These are phyloP conservation scores for Elasticomyces elasticus DNA, from an alignment of 495 filamentous ascomycete genomes.

Conservation along the genomic window DNA sequence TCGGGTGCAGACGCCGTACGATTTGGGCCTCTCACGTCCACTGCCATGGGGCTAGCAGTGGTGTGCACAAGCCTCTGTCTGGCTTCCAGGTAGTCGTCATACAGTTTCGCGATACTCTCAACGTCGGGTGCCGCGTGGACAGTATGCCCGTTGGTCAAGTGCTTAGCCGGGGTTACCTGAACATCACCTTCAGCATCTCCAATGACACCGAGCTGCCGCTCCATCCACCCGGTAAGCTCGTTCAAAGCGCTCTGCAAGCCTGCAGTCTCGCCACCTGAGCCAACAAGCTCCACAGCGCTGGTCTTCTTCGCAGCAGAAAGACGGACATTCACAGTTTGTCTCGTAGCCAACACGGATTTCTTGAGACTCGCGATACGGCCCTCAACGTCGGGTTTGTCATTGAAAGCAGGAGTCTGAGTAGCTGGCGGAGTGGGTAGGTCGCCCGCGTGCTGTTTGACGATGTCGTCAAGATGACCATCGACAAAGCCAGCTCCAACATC, in stretches of 20 bases:
- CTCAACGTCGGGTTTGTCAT: constrained; percentile 13
- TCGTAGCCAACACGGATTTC: constrained; percentile 12
- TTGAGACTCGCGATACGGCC: constrained; percentile 17
- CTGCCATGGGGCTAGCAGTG: not conserved
- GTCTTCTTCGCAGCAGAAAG: not conserved
- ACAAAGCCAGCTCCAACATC: not conserved
- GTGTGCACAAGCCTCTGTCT: constrained; percentile 4
- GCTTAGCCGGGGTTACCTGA: not conserved
- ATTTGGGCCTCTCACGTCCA: not conserved
- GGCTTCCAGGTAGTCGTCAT: constrained; percentile 13
- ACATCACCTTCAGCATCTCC: constrained; percentile 12
- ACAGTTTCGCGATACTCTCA: constrained; percentile 9
- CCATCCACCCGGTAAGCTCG: constrained; percentile 30
- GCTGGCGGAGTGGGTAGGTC: constrained; percentile 14
- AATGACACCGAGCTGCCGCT: constrained; percentile 27
- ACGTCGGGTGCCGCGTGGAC: not conserved
- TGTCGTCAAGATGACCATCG: constrained; percentile 8
- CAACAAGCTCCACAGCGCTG: not conserved
- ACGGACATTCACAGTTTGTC: constrained; percentile 4
- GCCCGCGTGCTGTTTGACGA: constrained; percentile 4
- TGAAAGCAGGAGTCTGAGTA: not conserved
- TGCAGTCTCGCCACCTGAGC: constrained; percentile 16
- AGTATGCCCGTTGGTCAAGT: not conserved
- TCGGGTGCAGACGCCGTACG: not conserved
- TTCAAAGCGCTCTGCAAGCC: constrained; percentile 26